Base-by-base conservation (phyloP, 768 basidiomycete species). In the Zangia roseola region DNA sequence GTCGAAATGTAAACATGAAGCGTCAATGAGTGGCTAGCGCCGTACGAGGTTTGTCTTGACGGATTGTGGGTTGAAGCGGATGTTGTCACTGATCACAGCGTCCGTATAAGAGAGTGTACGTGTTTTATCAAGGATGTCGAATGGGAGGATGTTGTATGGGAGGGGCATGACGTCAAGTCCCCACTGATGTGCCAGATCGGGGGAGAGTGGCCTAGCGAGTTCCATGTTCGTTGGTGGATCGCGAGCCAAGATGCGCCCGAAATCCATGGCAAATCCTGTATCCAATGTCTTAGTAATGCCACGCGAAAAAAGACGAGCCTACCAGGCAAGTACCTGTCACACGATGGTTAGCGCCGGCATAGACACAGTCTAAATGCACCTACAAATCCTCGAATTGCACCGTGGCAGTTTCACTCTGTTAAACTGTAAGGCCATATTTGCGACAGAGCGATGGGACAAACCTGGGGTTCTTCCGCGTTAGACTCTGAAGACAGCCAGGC, bases 91-190 rank as follows among this genome's bases (percentile, higher is more conserved):
- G 19, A 80, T 52, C 28, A 58, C 62, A 9, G 73, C 67, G 17
- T 77, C 64, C 1, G 53, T 51, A 49, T 68, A 61, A 13, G 73
- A 64, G n/a, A 74, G 63, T 2, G 63, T 55, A 13, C 62, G 65
- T 26, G 67, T 58, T 24, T 61, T 60, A 20, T 77, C 71, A 5
- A 78, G 59, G n/a, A 77, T 55, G 5, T 75, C 65, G 49, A 85
- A 75, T 2, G 84, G 84, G 0, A 77, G 71, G 10, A 78, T 62
- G 20, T 69, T 75, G 65, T 74, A 87, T 1, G 83, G 84, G 10
- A 85, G 63, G 53, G 82, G 84, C 36, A 70, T 64, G 20, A 84
- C 69, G 8, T 83, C 72, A 17, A 67, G 61, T 41, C 71, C 79
- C 40, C 77, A 69, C 49, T 83, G 80, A 10, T 61, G 64, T n/a